Base-by-base conservation (phyloP, 208 protist genomes). In the Leishmania mexicana region DNA sequence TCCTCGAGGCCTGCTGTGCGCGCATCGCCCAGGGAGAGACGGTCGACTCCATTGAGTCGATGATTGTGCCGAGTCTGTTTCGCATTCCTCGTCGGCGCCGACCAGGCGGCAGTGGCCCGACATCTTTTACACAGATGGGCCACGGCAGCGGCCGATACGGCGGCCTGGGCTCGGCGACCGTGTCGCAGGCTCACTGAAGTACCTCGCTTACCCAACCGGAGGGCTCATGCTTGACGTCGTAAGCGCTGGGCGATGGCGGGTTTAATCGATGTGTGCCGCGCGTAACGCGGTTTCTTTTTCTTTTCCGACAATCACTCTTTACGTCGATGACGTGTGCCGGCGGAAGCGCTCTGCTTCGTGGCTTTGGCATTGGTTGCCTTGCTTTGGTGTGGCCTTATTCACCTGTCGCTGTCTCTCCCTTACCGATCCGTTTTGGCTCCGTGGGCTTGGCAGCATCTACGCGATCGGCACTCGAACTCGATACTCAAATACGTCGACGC, bases 1-100 rank as follows among this genome's bases (percentile, higher is more conserved):
- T 98, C 76, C 67, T 98, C 21, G 93, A 96, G 80, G 95, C 93
- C 19, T 96, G 93, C 81, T 98, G 95, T 81, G 76, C 90, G 40
- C 90, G 95, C 38, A 80, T 98, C 7, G 92, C 93, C 0, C 67
- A 80, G 40, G 90, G 91, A 1, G 90, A 88, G 79, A 47, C 60
- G 6, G 72, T 87, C 31, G 91, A 91, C 47, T 79, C 85, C 19
- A 81, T 95, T 45, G 88, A 89, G 15, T 85, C 81, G 28, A 83
- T 94, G 31, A 88, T 91, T 13, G 90, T 96, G 21, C 95, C 95
- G 24, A 64, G 68, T 11, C 80, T 92, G 6, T 98, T 98, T 81
- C 93, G 95, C 57, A 89, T 96, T 72, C 95, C 92, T n/a, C 89
- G 89, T 21, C 81, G 88, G 2, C 91, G 89, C 47, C 81, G 83